Evolutionary conservation across 495 filamentous ascomycete genomes (phyloP).

Genomic region (Penicillium canescens): DNA sequence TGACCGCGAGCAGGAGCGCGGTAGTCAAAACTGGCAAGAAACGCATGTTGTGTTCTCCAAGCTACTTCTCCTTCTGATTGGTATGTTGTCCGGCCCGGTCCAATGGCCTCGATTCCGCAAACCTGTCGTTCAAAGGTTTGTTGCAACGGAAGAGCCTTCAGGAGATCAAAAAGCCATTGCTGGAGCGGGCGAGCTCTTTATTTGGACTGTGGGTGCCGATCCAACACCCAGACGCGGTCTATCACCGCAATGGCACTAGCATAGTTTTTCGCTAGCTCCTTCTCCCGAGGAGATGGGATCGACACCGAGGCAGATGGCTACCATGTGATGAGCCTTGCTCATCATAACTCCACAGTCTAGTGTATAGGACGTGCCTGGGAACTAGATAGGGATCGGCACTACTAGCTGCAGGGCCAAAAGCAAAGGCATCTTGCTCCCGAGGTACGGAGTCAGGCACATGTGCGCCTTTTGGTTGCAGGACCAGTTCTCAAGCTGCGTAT

Average conservation of each 20-base stretch:
- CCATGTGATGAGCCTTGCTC: constrained; percentile 20
- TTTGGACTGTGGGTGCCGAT: constrained; percentile 20
- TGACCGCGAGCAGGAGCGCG: constrained; percentile 21
- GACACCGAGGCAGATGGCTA: constrained; percentile 21
- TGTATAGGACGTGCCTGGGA: constrained; percentile 4
- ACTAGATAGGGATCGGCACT: constrained; percentile 3
- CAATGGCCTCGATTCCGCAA: constrained; percentile 19
- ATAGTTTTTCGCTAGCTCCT: constrained; percentile 1
- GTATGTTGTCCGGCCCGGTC: constrained; percentile 5
- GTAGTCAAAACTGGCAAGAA: constrained; percentile 28
- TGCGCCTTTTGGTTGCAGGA: neutral
- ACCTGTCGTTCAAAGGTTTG: constrained; percentile 20
- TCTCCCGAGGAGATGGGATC: constrained; percentile 17
- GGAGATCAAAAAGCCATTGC: neutral
- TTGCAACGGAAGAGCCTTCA: constrained; percentile 22
- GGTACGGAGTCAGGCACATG: constrained; percentile 8
- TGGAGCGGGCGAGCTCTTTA: constrained; percentile 25
- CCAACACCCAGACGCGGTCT: constrained; percentile 14
- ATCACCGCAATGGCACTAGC: constrained; percentile 11
- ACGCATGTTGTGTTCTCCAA: constrained; percentile 23
- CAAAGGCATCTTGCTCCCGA: neutral
- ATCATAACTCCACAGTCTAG: constrained; percentile 7
- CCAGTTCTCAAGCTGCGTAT: neutral
- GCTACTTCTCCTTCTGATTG: neutral
- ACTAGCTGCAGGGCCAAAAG: neutral